Evolutionary conservation across 83 land plant species (phyloP).

Genomic region (Larix sibirica): DNA sequence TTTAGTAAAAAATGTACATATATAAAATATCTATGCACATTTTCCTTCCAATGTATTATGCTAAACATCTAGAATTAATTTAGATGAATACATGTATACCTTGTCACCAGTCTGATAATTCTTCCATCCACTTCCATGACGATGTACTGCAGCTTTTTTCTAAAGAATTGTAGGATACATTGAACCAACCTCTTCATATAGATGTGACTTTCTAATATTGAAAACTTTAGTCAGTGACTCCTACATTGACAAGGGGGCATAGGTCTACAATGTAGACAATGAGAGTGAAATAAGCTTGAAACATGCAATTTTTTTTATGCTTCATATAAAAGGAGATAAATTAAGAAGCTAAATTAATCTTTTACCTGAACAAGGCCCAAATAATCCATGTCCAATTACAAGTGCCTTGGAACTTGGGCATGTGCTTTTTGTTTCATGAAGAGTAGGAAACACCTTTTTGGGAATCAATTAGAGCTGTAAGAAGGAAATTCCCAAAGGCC

Average conservation of each 20-base stretch:
- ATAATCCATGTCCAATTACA: conserved; percentile 91
- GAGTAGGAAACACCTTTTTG: conserved; percentile 49
- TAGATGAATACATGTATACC: conserved; percentile 41
- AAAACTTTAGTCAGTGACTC: conserved; percentile 84
- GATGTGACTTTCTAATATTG: conserved; percentile 32
- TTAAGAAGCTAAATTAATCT: neutral
- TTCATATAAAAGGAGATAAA: neutral
- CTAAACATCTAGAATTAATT: neutral
- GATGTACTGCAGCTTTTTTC: conserved; percentile 96
- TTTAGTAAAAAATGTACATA: neutral
- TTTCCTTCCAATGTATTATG: conserved; percentile 2
- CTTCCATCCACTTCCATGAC: conserved; percentile 93
- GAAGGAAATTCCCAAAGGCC: conserved; percentile 86
- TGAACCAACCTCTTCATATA: conserved; percentile 5
- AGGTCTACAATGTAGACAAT: conserved; percentile 42
- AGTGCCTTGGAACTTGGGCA: conserved; percentile 58
- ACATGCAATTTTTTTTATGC: neutral
- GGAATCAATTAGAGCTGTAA: conserved; percentile 69
- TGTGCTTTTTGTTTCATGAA: conserved; percentile 51
- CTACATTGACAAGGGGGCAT: conserved; percentile 68
- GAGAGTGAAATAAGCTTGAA: neutral
- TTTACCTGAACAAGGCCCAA: conserved; percentile 90
- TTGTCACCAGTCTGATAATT: conserved; percentile 92
- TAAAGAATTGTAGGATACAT: conserved; percentile 74
- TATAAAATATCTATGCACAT: neutral